Evolutionary conservation across 139 green algal genomes (phyloP).

Genomic region (Haematococcus lacustris): DNA sequence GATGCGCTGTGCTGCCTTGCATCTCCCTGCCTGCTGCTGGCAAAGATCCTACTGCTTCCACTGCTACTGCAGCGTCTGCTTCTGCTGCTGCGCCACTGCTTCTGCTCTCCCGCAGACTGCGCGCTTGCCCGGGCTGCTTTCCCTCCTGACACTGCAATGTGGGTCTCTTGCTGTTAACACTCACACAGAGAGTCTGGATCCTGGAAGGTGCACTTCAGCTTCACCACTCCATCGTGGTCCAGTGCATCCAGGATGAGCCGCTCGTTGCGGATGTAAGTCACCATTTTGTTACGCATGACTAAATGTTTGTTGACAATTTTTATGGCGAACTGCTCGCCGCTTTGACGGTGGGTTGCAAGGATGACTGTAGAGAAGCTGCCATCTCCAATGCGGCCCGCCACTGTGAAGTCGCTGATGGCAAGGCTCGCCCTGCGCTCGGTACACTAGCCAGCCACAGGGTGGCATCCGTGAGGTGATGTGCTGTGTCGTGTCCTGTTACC

Average conservation of each 20-base stretch:
- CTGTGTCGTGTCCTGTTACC: too few relatives aligned
- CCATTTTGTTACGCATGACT: slow-evolving; percentile 35
- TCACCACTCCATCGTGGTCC: slow-evolving; percentile 25
- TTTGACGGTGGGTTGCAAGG: slow-evolving; percentile 20
- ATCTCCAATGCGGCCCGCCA: slow-evolving; percentile 28
- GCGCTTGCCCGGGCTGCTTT: too few relatives aligned
- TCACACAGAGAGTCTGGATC: slow-evolving; percentile 36
- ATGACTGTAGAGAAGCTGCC: slow-evolving; percentile 39
- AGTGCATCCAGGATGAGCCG: slow-evolving; percentile 32
- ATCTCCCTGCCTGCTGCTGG: too few relatives aligned
- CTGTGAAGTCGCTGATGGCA: slow-evolving; percentile 29
- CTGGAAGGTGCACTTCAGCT: slow-evolving; percentile 40
- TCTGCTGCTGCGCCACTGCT: too few relatives aligned
- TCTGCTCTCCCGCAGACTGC: too few relatives aligned
- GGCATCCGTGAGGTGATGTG: too few relatives aligned
- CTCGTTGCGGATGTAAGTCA: slow-evolving; percentile 40
- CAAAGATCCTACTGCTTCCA: too few relatives aligned
- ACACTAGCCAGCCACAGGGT: too few relatives aligned
- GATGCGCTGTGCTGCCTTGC: too few relatives aligned
- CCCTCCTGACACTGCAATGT: too few relatives aligned
- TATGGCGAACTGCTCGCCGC: slow-evolving; percentile 24
- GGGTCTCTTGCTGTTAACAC: too few relatives aligned
- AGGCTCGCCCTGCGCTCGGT: slow-evolving; percentile 11
- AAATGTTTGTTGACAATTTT: slow-evolving; percentile 48
- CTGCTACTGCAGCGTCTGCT: too few relatives aligned